Conservation (phyloP, 2,329 filamentous ascomycete species). For the Neurospora sp. region DNA sequence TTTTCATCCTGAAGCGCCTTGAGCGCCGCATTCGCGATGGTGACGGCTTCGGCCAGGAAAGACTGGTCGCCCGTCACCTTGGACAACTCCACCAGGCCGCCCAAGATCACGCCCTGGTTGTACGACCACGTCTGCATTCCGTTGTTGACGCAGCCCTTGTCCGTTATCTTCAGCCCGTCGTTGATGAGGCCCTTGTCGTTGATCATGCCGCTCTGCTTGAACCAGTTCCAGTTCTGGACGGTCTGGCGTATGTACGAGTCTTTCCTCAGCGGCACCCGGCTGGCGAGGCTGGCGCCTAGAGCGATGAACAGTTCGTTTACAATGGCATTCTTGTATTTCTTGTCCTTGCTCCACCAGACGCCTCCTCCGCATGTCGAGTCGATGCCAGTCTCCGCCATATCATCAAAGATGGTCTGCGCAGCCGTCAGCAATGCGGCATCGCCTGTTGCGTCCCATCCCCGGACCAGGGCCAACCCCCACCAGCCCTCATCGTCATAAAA, state of each 20-base stretch:
- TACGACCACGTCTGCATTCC: conserved; percentile 38
- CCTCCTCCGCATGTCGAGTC: conserved; percentile 41
- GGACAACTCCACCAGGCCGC: conserved; percentile 41
- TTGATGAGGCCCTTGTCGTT: conserved; percentile 40
- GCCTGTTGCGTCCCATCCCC: conserved; percentile 40
- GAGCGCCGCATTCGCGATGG: conserved; percentile 44
- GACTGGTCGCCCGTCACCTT: conserved; percentile 30
- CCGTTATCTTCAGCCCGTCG: conserved; percentile 37
- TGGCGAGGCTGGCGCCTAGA: conserved; percentile 42
- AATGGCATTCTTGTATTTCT: conserved; percentile 40
- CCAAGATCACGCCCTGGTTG: conserved; percentile 47
- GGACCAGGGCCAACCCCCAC: conserved; percentile 52
- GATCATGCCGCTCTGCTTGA: conserved; percentile 39
- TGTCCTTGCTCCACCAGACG: conserved; percentile 48
- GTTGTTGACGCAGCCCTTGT: conserved; percentile 39
- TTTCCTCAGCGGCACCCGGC: conserved; percentile 28
- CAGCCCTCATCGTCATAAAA: conserved; percentile 55
- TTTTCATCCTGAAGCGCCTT: conserved; percentile 27
- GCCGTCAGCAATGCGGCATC: conserved; percentile 38
- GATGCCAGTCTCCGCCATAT: conserved; percentile 36
- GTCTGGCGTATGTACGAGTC: conserved; percentile 32
- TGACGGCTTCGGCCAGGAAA: conserved; percentile 29
- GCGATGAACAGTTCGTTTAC: conserved; percentile 48
- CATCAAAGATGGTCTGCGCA: conserved; percentile 43
- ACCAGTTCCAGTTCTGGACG: conserved; percentile 43